A percentile compares a stretch with the other conserved stretches of the same genome.
Evolutionary conservation across 108 stramenopile species (phyloP).

Genomic region (Conticribra guillardii): DNA sequence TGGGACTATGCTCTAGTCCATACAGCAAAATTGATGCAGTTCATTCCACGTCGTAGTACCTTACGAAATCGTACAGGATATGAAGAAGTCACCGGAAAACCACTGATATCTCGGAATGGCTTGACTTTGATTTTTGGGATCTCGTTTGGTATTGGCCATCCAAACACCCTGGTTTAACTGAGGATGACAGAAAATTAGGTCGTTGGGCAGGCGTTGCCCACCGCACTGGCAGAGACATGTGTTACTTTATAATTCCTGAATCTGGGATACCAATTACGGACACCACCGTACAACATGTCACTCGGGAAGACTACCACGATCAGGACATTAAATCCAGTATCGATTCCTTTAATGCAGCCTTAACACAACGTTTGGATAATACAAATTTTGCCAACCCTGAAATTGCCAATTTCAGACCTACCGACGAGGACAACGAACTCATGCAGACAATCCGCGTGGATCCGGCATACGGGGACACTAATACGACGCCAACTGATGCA

Average conservation of each 20-base stretch:
- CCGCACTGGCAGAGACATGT: constrained; percentile 37
- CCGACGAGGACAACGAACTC: not conserved
- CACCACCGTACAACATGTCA: constrained; percentile 41
- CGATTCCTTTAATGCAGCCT: constrained; percentile 1
- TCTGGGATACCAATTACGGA: constrained; percentile 22
- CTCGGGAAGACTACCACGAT: constrained; percentile 18
- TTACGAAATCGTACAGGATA: constrained; percentile 9
- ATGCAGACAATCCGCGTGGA: not conserved
- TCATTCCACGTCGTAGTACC: not conserved
- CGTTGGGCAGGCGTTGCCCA: constrained; percentile 53
- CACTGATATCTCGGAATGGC: constrained; percentile 49
- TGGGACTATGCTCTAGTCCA: constrained; percentile 40
- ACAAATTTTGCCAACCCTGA: constrained; percentile 4
- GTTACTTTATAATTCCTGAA: constrained; percentile 38
- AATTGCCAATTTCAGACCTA: not conserved
- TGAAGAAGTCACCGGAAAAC: constrained; percentile 41
- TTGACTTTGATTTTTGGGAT: constrained; percentile 53
- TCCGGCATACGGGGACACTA: not conserved
- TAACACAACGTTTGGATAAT: not conserved
- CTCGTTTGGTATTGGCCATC: constrained; percentile 36
- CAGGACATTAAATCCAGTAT: constrained; percentile 1
- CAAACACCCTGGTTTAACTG: not conserved
- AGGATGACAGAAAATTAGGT: constrained; percentile 17
- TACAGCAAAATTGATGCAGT: constrained; percentile 15
- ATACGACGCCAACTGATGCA: not conserved